Evolutionary conservation across 192 early-diverging fungal genomes (phyloP), one percentile per base, ranked within the genome.

Genomic region (Coemansia sp.): DNA sequence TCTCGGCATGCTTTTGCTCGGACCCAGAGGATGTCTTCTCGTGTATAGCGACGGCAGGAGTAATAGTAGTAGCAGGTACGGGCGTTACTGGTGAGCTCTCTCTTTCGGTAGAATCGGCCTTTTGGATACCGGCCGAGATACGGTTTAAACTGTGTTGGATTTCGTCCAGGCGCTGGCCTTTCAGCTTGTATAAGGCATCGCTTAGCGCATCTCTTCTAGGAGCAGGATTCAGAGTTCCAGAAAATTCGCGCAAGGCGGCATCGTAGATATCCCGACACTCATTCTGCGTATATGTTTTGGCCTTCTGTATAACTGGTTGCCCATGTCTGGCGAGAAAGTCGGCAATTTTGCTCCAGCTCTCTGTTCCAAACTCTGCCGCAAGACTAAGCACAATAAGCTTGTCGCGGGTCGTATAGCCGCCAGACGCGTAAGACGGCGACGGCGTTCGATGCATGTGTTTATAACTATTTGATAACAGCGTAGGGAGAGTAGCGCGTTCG

Each of bases 211-310:
- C 35, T n/a, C 36, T 9, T 38, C 43, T 15, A 38, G 31, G 2
- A 6, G n/a, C 17, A 0, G 12, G 19, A 20, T 7, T 3, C 15
- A 17, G 3, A 15, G n/a, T 8, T 17, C 19, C n/a, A 12, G 25
- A 14, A 30, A 29, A 7, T 2, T 25, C 48, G 14, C 48, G 49
- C 30, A 68, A 0, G 4, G 53, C 46, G 21, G 52, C 53, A 5
- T 31, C 44, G 41, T 62, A 73, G 46, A 71, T 64, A 5, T 48
- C 23, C n/a, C 43, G 25, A 49, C 68, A 71, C 23, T 71, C 68
- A 2, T 56, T 20, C 15, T 32, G 40, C 9, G 68, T 64, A 20
- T 50, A 62, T 14, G 20, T 11, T 22, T 23, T 15, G 9, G 48
- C n/a, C 22, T 43, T 17, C n/a, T 42, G 34, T 5, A 32, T 22